These are phyloP conservation scores for Davidsoniella australis DNA, from an alignment of 2,329 filamentous ascomycete species.

Conservation along the genomic window DNA sequence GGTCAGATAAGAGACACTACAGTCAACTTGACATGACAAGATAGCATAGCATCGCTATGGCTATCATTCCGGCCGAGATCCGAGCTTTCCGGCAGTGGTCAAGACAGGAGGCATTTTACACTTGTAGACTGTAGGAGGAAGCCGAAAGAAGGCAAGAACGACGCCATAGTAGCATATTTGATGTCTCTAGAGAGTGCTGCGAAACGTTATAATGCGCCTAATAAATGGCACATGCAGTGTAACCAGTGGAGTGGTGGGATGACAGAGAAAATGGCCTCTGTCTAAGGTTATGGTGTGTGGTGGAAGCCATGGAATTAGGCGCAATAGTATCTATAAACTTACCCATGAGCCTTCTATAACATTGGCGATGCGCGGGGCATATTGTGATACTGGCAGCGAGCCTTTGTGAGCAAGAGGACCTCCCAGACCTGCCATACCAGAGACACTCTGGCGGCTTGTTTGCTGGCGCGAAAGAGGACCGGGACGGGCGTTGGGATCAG, in stretches of 20 bases:
- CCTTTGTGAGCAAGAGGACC: conserved; percentile 35
- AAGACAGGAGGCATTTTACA: too few species aligned
- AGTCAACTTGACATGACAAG: too few species aligned
- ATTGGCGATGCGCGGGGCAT: conserved; percentile 65
- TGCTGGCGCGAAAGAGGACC: neutral
- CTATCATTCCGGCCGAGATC: too few species aligned
- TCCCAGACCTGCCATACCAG: conserved; percentile 44
- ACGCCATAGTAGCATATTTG: too few species aligned
- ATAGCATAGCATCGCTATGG: too few species aligned
- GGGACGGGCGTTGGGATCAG: too few species aligned
- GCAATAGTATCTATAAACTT: conserved; percentile 22
- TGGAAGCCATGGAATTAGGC: neutral
- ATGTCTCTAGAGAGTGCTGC: neutral
- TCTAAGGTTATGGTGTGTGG: neutral
- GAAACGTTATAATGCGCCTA: neutral
- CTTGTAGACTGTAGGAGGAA: too few species aligned
- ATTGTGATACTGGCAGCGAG: conserved; percentile 52
- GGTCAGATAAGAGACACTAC: too few species aligned
- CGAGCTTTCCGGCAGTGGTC: too few species aligned
- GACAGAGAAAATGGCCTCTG: too few species aligned
- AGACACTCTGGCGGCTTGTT: conserved; percentile 38
- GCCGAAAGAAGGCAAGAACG: too few species aligned
- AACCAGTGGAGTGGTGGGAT: conserved; percentile 9
- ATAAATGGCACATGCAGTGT: neutral
- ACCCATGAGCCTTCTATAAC: conserved; percentile 75